A percentile compares a stretch with the other conserved stretches of the same genome.
phyloP scores from a whole-genome alignment of 192 early-diverging fungal genomes.

The Cladochytrium replicatum region DNA sequence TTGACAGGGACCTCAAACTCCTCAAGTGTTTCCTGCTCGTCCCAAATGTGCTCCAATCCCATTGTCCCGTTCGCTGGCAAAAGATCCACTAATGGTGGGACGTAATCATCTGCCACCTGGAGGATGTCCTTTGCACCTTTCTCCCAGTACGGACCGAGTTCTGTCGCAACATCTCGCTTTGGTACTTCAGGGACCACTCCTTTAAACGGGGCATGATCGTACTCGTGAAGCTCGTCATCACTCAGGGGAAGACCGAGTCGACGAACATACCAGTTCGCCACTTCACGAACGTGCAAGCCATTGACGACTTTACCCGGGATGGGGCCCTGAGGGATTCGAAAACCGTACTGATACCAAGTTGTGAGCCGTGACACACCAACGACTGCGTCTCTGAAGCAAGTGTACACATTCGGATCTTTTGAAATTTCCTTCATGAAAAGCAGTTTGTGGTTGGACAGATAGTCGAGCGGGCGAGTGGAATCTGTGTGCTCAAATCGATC shows the following conservation, averaged over 20 bases:
- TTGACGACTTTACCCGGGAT: conserved; percentile 28
- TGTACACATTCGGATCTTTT: conserved; percentile 26
- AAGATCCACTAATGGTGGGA: neutral
- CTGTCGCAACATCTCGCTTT: neutral
- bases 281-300: conserved; percentile 35
- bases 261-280: conserved; percentile 27
- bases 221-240: conserved; percentile 21
- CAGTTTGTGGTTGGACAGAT: conserved; percentile 25
- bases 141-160: neutral
- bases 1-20: no score
- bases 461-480: conserved; percentile 33
- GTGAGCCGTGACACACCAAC: conserved; percentile 31
- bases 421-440: conserved; percentile 23
- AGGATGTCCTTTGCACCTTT: neutral
- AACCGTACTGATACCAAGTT: conserved; percentile 48
- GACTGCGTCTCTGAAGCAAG: conserved; percentile 42
- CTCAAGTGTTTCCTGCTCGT: no score
- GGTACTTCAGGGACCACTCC: neutral
- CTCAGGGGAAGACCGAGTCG: conserved; percentile 24
- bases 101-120: neutral
- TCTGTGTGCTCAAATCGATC: conserved; percentile 27
- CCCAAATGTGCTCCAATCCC: no score
- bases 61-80: neutral
- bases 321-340: conserved; percentile 36
- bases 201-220: neutral